These are phyloP conservation scores for Zasmidium angulare DNA, from an alignment of 2,329 filamentous ascomycete species.

Conservation along the genomic window DNA sequence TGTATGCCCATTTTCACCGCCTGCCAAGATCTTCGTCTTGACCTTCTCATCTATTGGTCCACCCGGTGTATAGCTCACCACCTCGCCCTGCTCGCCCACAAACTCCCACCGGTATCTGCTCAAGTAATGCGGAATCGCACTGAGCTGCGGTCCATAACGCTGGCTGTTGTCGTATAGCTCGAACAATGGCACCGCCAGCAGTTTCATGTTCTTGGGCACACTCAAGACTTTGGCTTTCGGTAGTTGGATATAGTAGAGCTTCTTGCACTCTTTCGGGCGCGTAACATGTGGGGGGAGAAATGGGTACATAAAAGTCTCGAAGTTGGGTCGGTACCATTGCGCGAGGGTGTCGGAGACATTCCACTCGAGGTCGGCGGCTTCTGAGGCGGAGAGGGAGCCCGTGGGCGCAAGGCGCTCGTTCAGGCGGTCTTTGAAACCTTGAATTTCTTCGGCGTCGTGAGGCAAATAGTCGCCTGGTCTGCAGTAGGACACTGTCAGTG, in stretches of 20 bases:
- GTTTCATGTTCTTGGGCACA: constrained; percentile 99
- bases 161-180: constrained; percentile 98
- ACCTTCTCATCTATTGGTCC: constrained; percentile 31
- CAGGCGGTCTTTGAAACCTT: constrained; percentile 89
- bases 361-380: constrained; percentile 65
- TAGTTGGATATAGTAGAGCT: constrained; percentile 94
- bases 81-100: constrained; percentile 86
- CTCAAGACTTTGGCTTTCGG: constrained; percentile 91
- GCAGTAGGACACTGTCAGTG: neutral
- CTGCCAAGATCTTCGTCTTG: constrained; percentile 33
- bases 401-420: constrained; percentile 86
- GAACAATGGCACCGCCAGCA: constrained; percentile 92
- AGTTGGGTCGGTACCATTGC: constrained; percentile 98
- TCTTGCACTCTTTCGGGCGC: constrained; percentile 97
- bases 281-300: constrained; percentile 96
- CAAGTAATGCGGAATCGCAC: constrained; percentile 90
- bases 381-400: constrained; percentile 76
- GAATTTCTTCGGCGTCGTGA: constrained; percentile 84
- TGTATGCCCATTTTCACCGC: constrained; percentile 25
- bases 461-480: constrained; percentile 90
- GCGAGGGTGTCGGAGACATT: constrained; percentile 90
- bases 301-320: constrained; percentile 99
- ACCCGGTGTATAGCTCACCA: constrained; percentile 54
- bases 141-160: constrained; percentile 91
- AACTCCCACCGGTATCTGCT: constrained; percentile 98